Conservation (phyloP, 75 land plant species). For the Pinus taeda region DNA sequence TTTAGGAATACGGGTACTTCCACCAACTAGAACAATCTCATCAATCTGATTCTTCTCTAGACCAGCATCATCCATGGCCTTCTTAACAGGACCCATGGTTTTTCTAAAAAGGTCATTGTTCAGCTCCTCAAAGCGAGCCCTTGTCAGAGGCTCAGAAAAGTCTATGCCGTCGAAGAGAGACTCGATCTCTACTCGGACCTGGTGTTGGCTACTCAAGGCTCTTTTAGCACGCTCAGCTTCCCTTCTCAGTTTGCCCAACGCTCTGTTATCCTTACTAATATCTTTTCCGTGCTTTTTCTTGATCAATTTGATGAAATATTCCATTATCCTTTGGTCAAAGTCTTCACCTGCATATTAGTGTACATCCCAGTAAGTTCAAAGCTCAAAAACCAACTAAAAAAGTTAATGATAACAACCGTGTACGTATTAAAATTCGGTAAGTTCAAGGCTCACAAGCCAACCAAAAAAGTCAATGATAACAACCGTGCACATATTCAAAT, state of each 20-base stretch:
- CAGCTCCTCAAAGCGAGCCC: slow-evolving; percentile 91
- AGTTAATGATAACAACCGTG: too few relatives aligned
- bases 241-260: slow-evolving; percentile 83
- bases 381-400: too few relatives aligned
- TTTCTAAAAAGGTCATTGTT: slow-evolving; percentile 89
- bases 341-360: slow-evolving; percentile 63
- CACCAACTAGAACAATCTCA: slow-evolving; percentile 94
- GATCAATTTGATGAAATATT: slow-evolving; percentile 93
- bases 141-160: slow-evolving; percentile 89
- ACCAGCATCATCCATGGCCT: slow-evolving; percentile 95
- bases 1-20: slow-evolving; percentile 93
- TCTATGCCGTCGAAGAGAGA: slow-evolving; percentile 82
- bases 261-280: slow-evolving; percentile 90
- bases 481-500: too few relatives aligned
- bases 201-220: slow-evolving; percentile 94
- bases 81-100: slow-evolving; percentile 99
- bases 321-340: slow-evolving; percentile 94
- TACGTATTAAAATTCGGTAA: too few relatives aligned
- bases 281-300: slow-evolving; percentile 96
- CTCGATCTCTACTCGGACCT: slow-evolving; percentile 91
- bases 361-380: not conserved
- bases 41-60: slow-evolving; percentile 77
- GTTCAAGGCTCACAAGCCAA: too few relatives aligned
- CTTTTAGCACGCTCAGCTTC: slow-evolving; percentile 91
- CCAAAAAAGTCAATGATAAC: not conserved